These are phyloP conservation scores for Ophiostoma perfectum DNA, from an alignment of 2,329 filamentous ascomycete species.

Conservation along the genomic window DNA sequence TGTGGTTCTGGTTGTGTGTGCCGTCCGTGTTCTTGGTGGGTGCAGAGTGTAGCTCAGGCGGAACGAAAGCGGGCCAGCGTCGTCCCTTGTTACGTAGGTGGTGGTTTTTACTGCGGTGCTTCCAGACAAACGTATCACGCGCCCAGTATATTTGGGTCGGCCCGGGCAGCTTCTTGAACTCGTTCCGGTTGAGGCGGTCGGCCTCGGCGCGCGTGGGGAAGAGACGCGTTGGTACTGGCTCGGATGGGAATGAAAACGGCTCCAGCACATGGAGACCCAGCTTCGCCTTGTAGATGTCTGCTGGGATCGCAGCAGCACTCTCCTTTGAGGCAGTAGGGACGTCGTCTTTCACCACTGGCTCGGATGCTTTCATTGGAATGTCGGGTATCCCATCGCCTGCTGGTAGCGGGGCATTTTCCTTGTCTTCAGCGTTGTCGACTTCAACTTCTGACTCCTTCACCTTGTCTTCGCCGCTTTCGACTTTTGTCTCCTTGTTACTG, in stretches of 20 bases:
- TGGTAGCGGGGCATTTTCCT: background rate
- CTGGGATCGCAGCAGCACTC: no score
- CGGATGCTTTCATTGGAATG: no score
- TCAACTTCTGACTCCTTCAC: background rate
- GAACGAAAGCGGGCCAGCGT: background rate
- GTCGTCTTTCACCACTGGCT: no score
- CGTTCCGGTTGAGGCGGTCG: slow-evolving; percentile 33
- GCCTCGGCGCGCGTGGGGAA: slow-evolving; percentile 41
- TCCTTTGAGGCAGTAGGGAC: background rate
- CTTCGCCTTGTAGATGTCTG: background rate
- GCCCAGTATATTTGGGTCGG: slow-evolving; percentile 30
- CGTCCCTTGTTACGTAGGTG: background rate
- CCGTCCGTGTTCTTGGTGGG: background rate
- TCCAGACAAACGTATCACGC: slow-evolving; percentile 41
- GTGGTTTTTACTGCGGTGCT: slow-evolving; percentile 15
- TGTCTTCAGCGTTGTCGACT: background rate
- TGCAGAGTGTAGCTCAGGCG: background rate
- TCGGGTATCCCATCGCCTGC: no score
- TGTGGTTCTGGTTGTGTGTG: background rate
- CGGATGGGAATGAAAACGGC: slow-evolving; percentile 21
- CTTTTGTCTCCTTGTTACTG: no score
- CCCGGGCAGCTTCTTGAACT: slow-evolving; percentile 33
- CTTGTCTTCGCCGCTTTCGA: background rate
- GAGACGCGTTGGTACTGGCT: slow-evolving; percentile 41
- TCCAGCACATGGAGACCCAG: background rate